Base-by-base conservation (phyloP, 2,329 filamentous ascomycete species). In the Camillea tinctor region DNA sequence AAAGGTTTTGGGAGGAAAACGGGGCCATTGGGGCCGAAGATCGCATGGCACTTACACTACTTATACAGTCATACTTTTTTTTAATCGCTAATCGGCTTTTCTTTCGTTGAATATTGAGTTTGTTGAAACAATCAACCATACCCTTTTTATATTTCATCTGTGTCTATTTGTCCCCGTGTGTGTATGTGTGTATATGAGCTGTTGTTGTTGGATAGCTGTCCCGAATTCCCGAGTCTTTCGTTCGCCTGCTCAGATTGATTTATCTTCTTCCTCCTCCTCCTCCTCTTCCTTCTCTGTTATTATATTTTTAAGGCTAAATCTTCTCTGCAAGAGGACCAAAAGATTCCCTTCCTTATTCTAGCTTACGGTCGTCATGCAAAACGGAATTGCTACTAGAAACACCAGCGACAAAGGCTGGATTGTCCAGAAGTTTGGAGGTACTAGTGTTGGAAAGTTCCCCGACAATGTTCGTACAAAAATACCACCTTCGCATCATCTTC, bases 351-450 rank as follows among this genome's bases (percentile, higher is more conserved):
- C n/a, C 17, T 17, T n/a, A 44, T 44, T 44, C 36, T 15, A 17
- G 13, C 6, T 15, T 44, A 54, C 44, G 20, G 63, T 65, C 58
- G 62, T 61, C 40, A 63, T 68, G 60, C 66, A 66, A 23, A 44
- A 30, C 26, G 26, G 58, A 15, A 55, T 58, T 51, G 50, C 53
- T 30, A 59, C 61, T 54, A 60, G 62, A 24, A 78, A 78, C 60
- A 65, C 71, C 56, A 73, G 69, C 52, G 63, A 60, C 52, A 79
- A 80, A 65, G 81, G 82, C 67, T 97, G 93, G 93, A 83, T 96
- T 26, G 90, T 97, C 55, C 93, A 97, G 75, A 97, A 97, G 77
- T 97, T 96, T 75, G 93, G 93, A 64, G 94, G 94, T 55, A 99
- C 94, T 56, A 96, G 92, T 73, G 91, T 98, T 55, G 95, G 94